A percentile compares a stretch with the other conserved stretches of the same genome.
Evolutionary conservation across 495 filamentous ascomycete genomes (phyloP).

Genomic region (Hypoxylon intermedium): DNA sequence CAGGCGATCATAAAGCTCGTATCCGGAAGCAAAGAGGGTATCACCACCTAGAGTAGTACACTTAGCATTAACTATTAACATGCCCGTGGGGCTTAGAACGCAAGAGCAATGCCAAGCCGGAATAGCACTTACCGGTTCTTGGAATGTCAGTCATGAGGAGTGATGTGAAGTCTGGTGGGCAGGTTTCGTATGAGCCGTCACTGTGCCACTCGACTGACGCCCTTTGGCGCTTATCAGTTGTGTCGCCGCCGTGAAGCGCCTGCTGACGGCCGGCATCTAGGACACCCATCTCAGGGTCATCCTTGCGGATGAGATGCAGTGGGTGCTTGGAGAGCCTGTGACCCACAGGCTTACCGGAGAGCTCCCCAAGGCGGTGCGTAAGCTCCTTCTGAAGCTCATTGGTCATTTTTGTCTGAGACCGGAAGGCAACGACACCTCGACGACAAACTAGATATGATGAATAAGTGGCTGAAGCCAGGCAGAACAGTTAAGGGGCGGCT

Average conservation of each 20-base stretch:
- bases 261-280: conserved; percentile 74
- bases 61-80: too few relatives aligned
- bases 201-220: conserved; percentile 60
- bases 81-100: too few relatives aligned
- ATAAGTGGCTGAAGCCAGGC: too few relatives aligned
- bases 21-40: conserved; percentile 78
- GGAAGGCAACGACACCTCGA: conserved; percentile 84
- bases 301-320: conserved; percentile 75
- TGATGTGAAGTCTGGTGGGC: conserved; percentile 50
- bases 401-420: conserved; percentile 70
- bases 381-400: conserved; percentile 74
- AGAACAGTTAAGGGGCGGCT: too few relatives aligned
- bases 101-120: too few relatives aligned
- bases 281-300: conserved; percentile 61
- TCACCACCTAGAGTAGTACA: too few relatives aligned
- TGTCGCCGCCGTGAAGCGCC: too few relatives aligned
- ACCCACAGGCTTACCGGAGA: conserved; percentile 71
- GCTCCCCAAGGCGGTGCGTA: conserved; percentile 67
- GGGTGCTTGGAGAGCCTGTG: conserved; percentile 72
- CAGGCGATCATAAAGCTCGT: conserved; percentile 80
- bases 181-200: conserved; percentile 51
- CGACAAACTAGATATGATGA: conserved; percentile 82
- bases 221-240: too few relatives aligned
- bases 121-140: too few relatives aligned
- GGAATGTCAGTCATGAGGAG: conserved; percentile 52